These are phyloP conservation scores for Kodamaea fukazawae DNA, from an alignment of 805 yeast genomes.

Conservation along the genomic window DNA sequence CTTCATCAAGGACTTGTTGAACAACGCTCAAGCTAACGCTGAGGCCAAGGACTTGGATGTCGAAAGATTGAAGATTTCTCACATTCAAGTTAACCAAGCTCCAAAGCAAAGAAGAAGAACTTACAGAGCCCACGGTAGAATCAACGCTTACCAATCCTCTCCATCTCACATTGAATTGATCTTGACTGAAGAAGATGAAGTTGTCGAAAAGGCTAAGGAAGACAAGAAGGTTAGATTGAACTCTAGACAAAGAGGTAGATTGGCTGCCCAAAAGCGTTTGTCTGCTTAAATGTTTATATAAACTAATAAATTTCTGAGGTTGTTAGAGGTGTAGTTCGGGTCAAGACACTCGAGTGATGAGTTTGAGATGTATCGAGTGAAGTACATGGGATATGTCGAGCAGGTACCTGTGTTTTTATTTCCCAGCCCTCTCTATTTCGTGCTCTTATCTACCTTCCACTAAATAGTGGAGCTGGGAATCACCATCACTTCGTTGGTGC, in stretches of 20 bases:
- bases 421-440: too few relatives aligned
- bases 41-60: conserved; percentile 97
- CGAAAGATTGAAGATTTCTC: conserved; percentile 89
- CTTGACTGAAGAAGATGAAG: conserved; percentile 92
- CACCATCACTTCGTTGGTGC: too few relatives aligned
- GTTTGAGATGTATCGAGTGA: too few relatives aligned
- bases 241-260: conserved; percentile 91
- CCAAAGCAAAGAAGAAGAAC: conserved; percentile 99
- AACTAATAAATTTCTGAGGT: conserved; percentile 8
- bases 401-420: too few relatives aligned
- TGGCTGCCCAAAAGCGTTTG: conserved; percentile 83
- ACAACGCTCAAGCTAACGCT: conserved; percentile 98
- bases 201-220: conserved; percentile 87
- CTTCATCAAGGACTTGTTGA: conserved; percentile 89
- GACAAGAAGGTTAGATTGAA: conserved; percentile 65
- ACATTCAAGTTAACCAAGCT: conserved; percentile 99
- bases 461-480: too few relatives aligned
- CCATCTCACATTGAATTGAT: conserved; percentile 99
- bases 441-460: too few relatives aligned
- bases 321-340: too few relatives aligned
- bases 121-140: conserved; percentile 99
- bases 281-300: conserved; percentile 44
- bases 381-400: too few relatives aligned
- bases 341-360: too few relatives aligned
- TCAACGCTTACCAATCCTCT: conserved; percentile 97